These are phyloP conservation scores for Saccharomycopsis selenospora DNA, from an alignment of 805 yeast species.

Conservation along the genomic window DNA sequence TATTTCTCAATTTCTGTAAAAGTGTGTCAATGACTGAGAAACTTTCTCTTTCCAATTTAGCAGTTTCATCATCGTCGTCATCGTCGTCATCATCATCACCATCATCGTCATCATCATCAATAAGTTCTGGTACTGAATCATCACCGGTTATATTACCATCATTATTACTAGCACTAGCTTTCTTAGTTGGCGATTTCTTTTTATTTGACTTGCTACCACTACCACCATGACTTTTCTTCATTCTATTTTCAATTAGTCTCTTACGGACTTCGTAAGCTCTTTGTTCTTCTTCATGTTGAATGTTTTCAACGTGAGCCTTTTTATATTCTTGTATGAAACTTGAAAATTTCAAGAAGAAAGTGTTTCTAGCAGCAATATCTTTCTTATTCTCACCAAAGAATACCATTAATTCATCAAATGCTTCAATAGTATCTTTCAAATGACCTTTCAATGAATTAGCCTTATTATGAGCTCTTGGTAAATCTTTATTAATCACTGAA, in stretches of 20 bases:
- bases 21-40: conserved; percentile 65
- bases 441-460: conserved; percentile 45
- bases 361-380: conserved; percentile 45
- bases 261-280: conserved; percentile 58
- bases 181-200: neutral
- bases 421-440: conserved; percentile 41
- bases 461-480: conserved; percentile 49
- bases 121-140: conserved; percentile 19
- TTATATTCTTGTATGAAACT: conserved; percentile 55
- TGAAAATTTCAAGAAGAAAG: conserved; percentile 56
- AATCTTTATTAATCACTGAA: conserved; percentile 43
- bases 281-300: conserved; percentile 61
- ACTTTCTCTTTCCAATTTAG: conserved; percentile 8
- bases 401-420: conserved; percentile 52
- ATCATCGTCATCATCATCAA: conserved; percentile 27
- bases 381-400: conserved; percentile 65
- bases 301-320: conserved; percentile 57
- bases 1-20: conserved; percentile 75
- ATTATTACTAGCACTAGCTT: neutral
- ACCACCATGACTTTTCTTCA: conserved; percentile 22
- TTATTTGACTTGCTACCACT: neutral
- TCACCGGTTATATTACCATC: neutral
- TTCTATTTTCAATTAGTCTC: conserved; percentile 40
- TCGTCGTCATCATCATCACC: conserved; percentile 34
- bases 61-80: conserved; percentile 29